Base-by-base conservation (phyloP, 495 filamentous ascomycete species). In the Penicillium verhagenii region DNA sequence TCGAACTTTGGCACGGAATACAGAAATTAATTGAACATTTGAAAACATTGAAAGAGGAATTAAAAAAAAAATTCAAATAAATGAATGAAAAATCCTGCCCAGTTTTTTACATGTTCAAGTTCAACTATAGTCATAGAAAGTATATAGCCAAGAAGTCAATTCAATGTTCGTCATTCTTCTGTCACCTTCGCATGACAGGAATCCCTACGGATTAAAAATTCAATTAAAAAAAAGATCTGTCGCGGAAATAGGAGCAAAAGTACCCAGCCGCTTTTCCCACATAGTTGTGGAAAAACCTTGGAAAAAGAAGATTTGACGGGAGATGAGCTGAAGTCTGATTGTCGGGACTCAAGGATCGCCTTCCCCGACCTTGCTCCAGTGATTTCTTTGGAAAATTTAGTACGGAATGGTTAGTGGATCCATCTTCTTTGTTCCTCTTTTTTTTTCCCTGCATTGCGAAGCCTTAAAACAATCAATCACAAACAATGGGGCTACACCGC, bases 401-500 rank as follows among this genome's bases (percentile, higher is more conserved):
- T 40, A 10, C 39, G 37, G 37, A 25, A 48, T 37, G 31, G 16
- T 29, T 26, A 24, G 52, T 55, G 52, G 52, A 33, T 21, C 47
- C 37, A 10, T 11, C 7, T 40, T 31, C 39, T 56, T 56, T 44
- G 18, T 53, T 21, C 39, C 18, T 42, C 23, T 21, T n/a, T n/a
- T n/a, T n/a, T n/a, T n/a, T 54, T 38, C 24, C 29, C 31, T 55
- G 39, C 31, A 31, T 47, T 47, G 25, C 16, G 14, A 31, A 20
- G 44, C 45, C 40, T 23, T n/a, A n/a, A 20, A 47, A 56, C 37
- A 60, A 60, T 56, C 33, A 63, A 59, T 47, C 25, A 50, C 29
- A 56, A 54, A 57, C 56, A 57, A 63, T 50, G 53, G n/a, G 55
- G 29, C 35, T 16, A 19, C 42, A 21, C 37, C 52, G 44, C 56